phyloP scores from a whole-genome alignment of 805 yeast species.

The Pichia nakasei region DNA sequence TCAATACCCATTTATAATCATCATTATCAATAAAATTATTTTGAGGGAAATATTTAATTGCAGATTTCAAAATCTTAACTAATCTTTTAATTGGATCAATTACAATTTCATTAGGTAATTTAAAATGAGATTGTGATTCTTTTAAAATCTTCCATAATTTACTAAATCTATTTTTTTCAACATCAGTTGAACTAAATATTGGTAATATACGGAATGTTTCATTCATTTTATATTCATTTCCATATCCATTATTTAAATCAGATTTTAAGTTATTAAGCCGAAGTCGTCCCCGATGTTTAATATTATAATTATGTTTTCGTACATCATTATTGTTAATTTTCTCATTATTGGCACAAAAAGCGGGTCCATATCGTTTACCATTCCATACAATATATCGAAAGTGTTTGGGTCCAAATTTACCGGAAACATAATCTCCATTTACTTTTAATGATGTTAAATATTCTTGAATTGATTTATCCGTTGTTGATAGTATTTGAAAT shows the following conservation, averaged over 20 bases:
- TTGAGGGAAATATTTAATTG: constrained; percentile 10
- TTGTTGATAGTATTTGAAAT: constrained; percentile 5
- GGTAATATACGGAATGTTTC: neutral
- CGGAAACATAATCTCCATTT: constrained; percentile 20
- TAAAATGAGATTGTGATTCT: constrained; percentile 18
- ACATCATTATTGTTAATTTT: neutral
- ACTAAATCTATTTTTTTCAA: neutral
- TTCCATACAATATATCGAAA: constrained; percentile 12
- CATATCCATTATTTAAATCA: neutral
- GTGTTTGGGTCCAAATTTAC: constrained; percentile 16
- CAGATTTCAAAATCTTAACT: constrained; percentile 10
- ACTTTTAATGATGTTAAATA: constrained; percentile 13
- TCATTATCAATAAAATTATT: neutral
- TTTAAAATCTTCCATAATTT: constrained; percentile 11
- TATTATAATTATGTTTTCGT: neutral
- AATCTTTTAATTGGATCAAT: constrained; percentile 16
- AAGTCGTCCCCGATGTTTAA: neutral
- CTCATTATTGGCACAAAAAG: constrained; percentile 12
- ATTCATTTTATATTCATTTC: neutral
- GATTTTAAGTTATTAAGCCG: neutral
- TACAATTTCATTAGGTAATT: constrained; percentile 18
- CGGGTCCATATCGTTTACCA: constrained; percentile 16
- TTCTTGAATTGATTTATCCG: constrained; percentile 5
- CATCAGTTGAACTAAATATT: neutral
- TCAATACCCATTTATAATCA: constrained; percentile 8